Evolutionary conservation across 495 filamentous ascomycete species (phyloP).

Genomic region (Hypoxylon fragiforme): DNA sequence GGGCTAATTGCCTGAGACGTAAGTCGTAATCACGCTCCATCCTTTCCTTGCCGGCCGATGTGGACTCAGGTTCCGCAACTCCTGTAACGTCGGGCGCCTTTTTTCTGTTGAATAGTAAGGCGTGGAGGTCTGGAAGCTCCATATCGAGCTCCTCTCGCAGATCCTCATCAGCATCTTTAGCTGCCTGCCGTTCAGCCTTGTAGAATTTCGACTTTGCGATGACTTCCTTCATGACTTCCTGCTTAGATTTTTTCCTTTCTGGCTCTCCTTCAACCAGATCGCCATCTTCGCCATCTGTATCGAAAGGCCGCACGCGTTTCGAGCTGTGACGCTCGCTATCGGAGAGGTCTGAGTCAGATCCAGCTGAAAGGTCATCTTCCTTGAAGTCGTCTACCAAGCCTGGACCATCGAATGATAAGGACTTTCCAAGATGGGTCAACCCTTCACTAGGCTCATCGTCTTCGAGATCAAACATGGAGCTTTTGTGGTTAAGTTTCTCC

Average conservation of each 20-base stretch:
- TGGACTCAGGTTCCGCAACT: constrained; percentile 59
- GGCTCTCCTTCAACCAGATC: constrained; percentile 60
- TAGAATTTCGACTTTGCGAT: constrained; percentile 96
- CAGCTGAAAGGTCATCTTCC: constrained; percentile 60
- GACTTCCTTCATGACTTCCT: constrained; percentile 95
- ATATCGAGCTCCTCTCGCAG: constrained; percentile 74
- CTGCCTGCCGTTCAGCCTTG: constrained; percentile 89
- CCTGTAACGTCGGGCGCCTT: constrained; percentile 10
- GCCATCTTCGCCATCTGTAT: constrained; percentile 46
- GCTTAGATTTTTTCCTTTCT: constrained; percentile 85
- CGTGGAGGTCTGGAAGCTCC: constrained; percentile 77
- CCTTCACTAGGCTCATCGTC: constrained; percentile 71
- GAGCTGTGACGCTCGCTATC: constrained; percentile 52
- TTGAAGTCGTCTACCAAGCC: constrained; percentile 70
- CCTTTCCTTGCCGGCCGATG: constrained; percentile 63
- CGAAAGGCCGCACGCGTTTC: constrained; percentile 61
- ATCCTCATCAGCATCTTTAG: constrained; percentile 93
- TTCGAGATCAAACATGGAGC: constrained; percentile 85
- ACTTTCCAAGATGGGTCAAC: constrained; percentile 83
- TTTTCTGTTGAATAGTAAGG: constrained; percentile 57
- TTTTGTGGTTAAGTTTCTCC: constrained; percentile 77
- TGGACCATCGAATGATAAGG: constrained; percentile 63
- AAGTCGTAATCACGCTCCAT: constrained; percentile 78
- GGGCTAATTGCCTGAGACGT: constrained; percentile 74
- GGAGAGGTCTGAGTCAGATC: constrained; percentile 51